phyloP scores from a whole-genome alignment of 2,329 filamentous ascomycete species.

The Magnaporthiopsis poae region DNA sequence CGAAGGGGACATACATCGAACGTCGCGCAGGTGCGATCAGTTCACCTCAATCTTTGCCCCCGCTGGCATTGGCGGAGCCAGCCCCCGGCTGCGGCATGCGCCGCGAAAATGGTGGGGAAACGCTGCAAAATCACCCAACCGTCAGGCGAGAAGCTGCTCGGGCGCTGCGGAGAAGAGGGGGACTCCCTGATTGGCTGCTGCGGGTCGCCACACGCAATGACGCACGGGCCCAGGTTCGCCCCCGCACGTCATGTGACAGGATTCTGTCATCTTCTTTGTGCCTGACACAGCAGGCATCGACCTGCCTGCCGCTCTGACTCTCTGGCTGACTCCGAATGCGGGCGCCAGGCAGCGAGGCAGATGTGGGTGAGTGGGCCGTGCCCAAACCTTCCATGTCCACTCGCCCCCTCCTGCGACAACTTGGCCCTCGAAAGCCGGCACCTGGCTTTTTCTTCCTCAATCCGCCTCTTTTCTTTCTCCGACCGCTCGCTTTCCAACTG shows the following conservation, averaged over 20 bases:
- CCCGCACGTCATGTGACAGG: background rate
- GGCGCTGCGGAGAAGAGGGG: background rate
- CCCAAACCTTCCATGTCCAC: background rate
- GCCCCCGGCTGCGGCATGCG: background rate
- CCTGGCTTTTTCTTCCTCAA: background rate
- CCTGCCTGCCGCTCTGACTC: background rate
- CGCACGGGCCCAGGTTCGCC: background rate
- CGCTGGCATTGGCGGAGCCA: background rate
- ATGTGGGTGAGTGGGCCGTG: background rate
- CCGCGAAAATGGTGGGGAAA: background rate
- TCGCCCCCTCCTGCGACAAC: background rate
- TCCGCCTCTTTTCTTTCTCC: background rate
- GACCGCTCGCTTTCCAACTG: background rate
- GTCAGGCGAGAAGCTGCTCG: background rate
- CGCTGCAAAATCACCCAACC: background rate
- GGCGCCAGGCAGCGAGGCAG: background rate
- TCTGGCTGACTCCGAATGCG: background rate
- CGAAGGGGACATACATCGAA: background rate
- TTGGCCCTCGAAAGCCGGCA: background rate
- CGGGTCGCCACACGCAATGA: background rate
- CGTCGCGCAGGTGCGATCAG: background rate
- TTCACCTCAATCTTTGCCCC: conserved; percentile 2
- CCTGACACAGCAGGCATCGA: background rate
- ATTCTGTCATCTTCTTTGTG: background rate
- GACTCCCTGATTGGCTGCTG: background rate